phyloP scores from a whole-genome alignment of 2,329 filamentous ascomycete genomes.

The Blastomyces gilchristii region DNA sequence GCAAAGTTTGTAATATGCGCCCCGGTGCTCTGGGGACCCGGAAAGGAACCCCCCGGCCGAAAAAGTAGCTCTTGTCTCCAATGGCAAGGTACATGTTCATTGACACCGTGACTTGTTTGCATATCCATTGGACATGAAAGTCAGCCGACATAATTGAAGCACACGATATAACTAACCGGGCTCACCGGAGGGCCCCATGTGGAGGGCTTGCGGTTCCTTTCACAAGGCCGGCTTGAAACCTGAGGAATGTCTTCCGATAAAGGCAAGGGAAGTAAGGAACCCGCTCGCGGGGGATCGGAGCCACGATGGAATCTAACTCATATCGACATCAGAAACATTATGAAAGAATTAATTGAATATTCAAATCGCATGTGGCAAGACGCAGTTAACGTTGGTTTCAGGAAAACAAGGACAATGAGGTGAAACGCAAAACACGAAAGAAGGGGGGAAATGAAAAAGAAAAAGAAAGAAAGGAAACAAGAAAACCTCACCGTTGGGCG shows the following conservation, averaged over 20 bases:
- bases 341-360: background rate
- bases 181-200: background rate
- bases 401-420: background rate
- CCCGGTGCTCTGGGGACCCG: background rate
- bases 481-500: background rate
- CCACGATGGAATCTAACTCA: background rate
- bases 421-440: background rate
- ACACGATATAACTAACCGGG: background rate
- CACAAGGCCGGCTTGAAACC: background rate
- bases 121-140: background rate
- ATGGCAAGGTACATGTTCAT: background rate
- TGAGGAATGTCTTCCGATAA: background rate
- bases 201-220: background rate
- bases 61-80: background rate
- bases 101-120: background rate
- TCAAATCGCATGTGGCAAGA: background rate
- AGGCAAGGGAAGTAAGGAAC: background rate
- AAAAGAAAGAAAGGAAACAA: no score
- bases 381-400: background rate
- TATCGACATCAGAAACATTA: background rate
- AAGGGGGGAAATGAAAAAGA: no score
- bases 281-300: background rate
- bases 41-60: background rate
- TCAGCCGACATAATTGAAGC: background rate
- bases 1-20: background rate